Base-by-base conservation (phyloP, 495 filamentous ascomycete species). In the Trichocladium uniseriatum region DNA sequence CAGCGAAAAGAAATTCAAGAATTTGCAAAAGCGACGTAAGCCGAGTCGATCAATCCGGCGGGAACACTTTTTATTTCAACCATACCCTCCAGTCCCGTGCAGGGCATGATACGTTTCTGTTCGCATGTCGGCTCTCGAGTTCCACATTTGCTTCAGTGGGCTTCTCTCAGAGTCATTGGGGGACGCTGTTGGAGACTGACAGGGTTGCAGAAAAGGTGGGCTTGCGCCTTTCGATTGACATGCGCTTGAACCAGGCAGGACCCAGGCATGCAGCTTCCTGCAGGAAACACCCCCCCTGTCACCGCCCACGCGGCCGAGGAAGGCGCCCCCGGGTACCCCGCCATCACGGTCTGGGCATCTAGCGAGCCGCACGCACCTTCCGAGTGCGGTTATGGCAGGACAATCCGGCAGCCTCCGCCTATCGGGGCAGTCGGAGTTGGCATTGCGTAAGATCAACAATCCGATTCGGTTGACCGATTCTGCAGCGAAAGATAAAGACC, bases 171-270 rank as follows among this genome's bases (percentile, higher is more conserved):
- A 58, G 54, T 58, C 57, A 56, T 52, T 38, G 47, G 32, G 44
- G 46, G 37, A 28, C n/a, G n/a, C n/a, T n/a, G n/a, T 32, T 32
- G 31, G 13, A 37, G 58, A 34, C 37, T 46, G 39, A 1, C 46
- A 53, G 35, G 41, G 45, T 40, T 53, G 50, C 27, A 22, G 22
- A 50, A 45, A 45, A 45, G 43, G 54, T 52, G 46, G 54, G 45
- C 29, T 40, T 48, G 57, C 62, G 62, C 62, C 62, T 63, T 65
- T 63, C 59, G 36, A 53, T 65, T 65, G 62, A 65, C 62, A 65
- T 65, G 59, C 43, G 28, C 39, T 22, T 40, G 38, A 14, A 38
- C 37, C 27, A 13, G 34, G 39, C 43, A 28, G 43, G 24, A 14
- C 48, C 40, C 18, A 40, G 39, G 34, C 46, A 42, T 18, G 32